Evolutionary conservation across 1,284 basidiomycete genomes (phyloP).

Genomic region (Ganoderma sinense): DNA sequence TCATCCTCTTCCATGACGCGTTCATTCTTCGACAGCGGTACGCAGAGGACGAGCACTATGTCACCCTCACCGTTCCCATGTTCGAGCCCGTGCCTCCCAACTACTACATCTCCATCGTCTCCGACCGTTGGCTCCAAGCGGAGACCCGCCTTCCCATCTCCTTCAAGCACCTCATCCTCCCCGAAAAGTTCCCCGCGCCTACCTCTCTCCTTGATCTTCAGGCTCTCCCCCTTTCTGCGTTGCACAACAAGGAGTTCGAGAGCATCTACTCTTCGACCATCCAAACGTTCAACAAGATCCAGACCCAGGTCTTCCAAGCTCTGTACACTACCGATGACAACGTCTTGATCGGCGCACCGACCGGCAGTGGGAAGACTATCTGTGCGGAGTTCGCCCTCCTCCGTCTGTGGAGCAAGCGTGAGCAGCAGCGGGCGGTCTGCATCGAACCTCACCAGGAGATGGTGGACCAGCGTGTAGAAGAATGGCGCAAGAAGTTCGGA

Average conservation of each 20-base stretch:
- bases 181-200: constrained; percentile 95
- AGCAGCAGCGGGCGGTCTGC: constrained; percentile 90
- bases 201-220: constrained; percentile 96
- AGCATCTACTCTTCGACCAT: constrained; percentile 83
- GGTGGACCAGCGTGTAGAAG: constrained; percentile 89
- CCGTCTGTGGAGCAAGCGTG: constrained; percentile 89
- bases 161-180: constrained; percentile 97
- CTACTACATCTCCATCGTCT: constrained; percentile 95
- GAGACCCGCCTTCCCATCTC: constrained; percentile 96
- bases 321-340: constrained; percentile 97
- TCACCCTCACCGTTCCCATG: constrained; percentile 95
- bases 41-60: constrained; percentile 91
- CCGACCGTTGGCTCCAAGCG: constrained; percentile 95
- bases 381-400: constrained; percentile 97
- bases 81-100: constrained; percentile 97
- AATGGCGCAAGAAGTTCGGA: constrained; percentile 91
- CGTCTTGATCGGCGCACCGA: constrained; percentile 95
- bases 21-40: constrained; percentile 94
- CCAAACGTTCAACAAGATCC: constrained; percentile 96
- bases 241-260: constrained; percentile 94
- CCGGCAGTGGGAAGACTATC: constrained; percentile 96
- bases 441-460: constrained; percentile 98
- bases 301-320: constrained; percentile 98
- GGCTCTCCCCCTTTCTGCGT: constrained; percentile 86
- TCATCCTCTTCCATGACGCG: constrained; percentile 93